These are phyloP conservation scores for Metschnikowia borealis DNA, from an alignment of 805 yeast genomes.

Conservation along the genomic window DNA sequence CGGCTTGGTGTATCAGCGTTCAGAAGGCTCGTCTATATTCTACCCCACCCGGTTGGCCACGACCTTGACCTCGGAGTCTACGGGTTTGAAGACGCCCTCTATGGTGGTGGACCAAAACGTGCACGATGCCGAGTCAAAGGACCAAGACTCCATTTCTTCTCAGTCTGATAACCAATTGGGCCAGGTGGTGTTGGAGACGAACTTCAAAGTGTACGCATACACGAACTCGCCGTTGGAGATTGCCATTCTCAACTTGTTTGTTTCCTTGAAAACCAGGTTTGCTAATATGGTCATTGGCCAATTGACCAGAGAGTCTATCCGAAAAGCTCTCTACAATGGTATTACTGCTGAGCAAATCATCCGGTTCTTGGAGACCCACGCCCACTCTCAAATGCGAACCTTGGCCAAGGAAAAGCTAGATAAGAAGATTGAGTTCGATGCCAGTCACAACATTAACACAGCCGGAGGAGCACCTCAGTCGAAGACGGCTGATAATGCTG, in stretches of 20 bases:
- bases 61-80: constrained; percentile 79
- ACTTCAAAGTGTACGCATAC: constrained; percentile 88
- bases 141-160: constrained; percentile 9
- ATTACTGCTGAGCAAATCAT: constrained; percentile 94
- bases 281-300: constrained; percentile 92
- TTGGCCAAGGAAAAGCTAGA: constrained; percentile 65
- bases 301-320: constrained; percentile 85
- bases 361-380: constrained; percentile 83
- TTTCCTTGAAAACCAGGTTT: constrained; percentile 79
- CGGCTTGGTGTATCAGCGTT: constrained; percentile 73
- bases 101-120: constrained; percentile 70
- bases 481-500: constrained; percentile 22
- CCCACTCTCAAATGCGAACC: constrained; percentile 86
- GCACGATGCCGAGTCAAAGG: constrained; percentile 21
- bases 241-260: constrained; percentile 85
- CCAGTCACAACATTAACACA: constrained; percentile 45
- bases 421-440: constrained; percentile 63
- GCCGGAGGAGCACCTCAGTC: constrained; percentile 40
- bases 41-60: constrained; percentile 92
- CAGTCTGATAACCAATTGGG: constrained; percentile 42
- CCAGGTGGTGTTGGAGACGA: constrained; percentile 85
- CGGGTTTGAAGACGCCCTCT: constrained; percentile 67
- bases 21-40: constrained; percentile 55
- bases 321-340: constrained; percentile 80
- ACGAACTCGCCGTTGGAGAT: constrained; percentile 93